Evolutionary conservation across 352 stramenopile species (phyloP).

Genomic region (Blastocystis sp.): DNA sequence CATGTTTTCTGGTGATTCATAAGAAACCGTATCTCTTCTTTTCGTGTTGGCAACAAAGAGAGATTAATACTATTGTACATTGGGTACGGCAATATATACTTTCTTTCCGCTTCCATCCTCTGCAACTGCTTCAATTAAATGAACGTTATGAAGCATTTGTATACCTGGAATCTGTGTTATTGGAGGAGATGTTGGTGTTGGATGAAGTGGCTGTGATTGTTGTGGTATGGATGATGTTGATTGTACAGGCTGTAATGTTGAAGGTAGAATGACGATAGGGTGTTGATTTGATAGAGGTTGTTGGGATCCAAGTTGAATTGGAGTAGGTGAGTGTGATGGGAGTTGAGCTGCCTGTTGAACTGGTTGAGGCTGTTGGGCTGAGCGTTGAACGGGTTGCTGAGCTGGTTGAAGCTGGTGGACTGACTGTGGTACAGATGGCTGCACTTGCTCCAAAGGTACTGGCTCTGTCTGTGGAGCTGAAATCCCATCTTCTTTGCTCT

Average conservation of each 20-base stretch:
- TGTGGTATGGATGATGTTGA: not conserved
- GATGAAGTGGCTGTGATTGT: not conserved
- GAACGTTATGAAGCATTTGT: not conserved
- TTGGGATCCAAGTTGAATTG: not conserved
- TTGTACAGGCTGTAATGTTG: not conserved
- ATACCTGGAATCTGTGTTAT: not conserved
- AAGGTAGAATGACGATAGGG: not conserved
- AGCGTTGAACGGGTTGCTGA: no score
- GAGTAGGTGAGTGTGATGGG: not conserved
- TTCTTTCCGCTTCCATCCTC: constrained; percentile 35
- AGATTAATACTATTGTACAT: not conserved
- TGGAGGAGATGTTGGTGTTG: not conserved
- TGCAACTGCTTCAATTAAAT: not conserved
- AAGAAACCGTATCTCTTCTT: not conserved
- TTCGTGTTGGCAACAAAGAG: no score
- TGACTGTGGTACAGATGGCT: not conserved
- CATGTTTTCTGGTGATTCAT: not conserved
- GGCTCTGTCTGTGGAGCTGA: not conserved
- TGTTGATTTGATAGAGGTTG: not conserved
- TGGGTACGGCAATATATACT: constrained; percentile 19
- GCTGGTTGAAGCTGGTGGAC: no score
- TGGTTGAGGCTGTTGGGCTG: not conserved
- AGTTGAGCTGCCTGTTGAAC: not conserved
- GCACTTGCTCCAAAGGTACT: not conserved
- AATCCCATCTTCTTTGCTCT: not conserved